Base-by-base conservation (phyloP, 257 asterid species). In the Solanum microdontum region DNA sequence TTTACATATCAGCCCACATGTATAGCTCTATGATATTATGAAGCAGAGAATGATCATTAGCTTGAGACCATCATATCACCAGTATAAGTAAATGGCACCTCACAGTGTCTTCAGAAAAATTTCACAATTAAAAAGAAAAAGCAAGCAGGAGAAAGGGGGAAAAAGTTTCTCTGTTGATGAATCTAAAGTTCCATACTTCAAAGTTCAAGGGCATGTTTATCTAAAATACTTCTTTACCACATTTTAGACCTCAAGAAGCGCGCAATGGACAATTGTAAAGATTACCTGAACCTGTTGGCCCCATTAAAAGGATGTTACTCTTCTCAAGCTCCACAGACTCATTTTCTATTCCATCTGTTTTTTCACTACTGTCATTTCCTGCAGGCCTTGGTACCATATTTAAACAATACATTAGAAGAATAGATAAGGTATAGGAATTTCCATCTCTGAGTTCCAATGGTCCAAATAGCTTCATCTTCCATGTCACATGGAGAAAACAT, bases 281-380 rank as follows among this genome's bases (percentile, higher is more conserved):
- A 87, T 96, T 96, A 97, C 99, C 99, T 94, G 99, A 97, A 87
- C 99, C 99, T 51, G 99, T 97, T 3, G 99, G 99, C 77, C 99
- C 99, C 99, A 97, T 94, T 86, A 97, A 87, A 90, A 97, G 99
- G 91, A 97, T 94, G 93, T 97, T 97, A 93, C 99, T 97, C 91
- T 97, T 97, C 93, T 97, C 99, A 86, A 97, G 95, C 89, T 97
- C 99, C 85, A 96, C 99, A 6, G 91, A 86, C 89, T 96, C 99
- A 88, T 75, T 66, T 85, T 95, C 99, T 5, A 91, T 86, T 60
- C 92, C 91, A 68, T 94, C 98, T 19, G 87, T 45, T 77, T 91
- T 93, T 48, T 90, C 90, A 90, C 92, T 88, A 58, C 88, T 94
- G 28, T 93, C 86, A 89, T 93, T 91, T 92, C 90, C 98, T 84